Conservation (phyloP, 495 filamentous ascomycete genomes). For the Penicillium daleae region DNA sequence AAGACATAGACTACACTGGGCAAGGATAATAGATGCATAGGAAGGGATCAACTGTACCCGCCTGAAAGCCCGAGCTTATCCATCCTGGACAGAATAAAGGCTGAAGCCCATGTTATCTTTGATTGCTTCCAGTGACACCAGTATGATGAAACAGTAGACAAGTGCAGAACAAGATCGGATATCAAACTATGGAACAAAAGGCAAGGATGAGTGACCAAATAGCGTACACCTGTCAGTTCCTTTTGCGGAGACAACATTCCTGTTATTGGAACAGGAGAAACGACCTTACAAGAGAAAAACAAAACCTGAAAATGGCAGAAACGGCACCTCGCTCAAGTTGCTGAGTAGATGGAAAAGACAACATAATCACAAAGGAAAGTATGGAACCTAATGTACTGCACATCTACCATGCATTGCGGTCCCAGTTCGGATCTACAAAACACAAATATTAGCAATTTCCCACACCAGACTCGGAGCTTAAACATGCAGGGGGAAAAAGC, state of each 20-base stretch:
- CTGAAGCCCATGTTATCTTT: not conserved
- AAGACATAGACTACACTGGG: not conserved
- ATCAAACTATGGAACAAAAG: slow-evolving; percentile 20
- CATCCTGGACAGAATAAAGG: not conserved
- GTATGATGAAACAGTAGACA: not conserved
- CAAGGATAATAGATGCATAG: not conserved
- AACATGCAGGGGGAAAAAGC: not conserved
- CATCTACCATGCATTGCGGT: slow-evolving; percentile 45
- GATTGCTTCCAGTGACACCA: not conserved
- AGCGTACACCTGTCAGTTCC: slow-evolving; percentile 7
- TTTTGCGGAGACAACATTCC: not conserved
- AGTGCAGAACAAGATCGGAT: slow-evolving; percentile 13
- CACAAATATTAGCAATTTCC: slow-evolving; percentile 6
- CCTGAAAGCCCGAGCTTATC: not conserved
- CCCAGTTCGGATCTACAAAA: slow-evolving; percentile 38
- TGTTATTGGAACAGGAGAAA: not conserved
- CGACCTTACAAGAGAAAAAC: slow-evolving; percentile 3
- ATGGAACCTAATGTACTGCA: slow-evolving; percentile 15
- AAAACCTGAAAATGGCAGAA: not conserved
- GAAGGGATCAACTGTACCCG: not conserved
- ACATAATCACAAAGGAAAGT: slow-evolving; percentile 8
- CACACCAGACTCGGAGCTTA: not conserved
- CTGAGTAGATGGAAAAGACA: slow-evolving; percentile 16
- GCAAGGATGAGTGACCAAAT: slow-evolving; percentile 2
- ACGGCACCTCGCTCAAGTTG: slow-evolving; percentile 26